Conservation (phyloP, 106 monocot species). For the Acorus gramineus region DNA sequence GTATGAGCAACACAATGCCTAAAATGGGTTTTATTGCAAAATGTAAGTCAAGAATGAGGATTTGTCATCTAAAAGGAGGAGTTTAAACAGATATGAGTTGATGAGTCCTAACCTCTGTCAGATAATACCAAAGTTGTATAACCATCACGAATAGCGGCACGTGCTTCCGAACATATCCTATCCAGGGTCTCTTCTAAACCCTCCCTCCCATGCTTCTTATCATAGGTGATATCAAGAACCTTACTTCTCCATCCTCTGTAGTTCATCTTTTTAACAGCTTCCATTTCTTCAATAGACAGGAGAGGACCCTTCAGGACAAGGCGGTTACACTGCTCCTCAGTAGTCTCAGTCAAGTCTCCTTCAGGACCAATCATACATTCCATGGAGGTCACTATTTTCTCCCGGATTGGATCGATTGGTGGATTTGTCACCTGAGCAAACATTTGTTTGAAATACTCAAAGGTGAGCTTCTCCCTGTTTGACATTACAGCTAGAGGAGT, state of each 20-base stretch:
- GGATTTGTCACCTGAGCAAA: constrained; percentile 99
- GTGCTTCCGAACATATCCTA: constrained; percentile 82
- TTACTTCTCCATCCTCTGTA: constrained; percentile 88
- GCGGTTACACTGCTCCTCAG: constrained; percentile 86
- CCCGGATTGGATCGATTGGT: constrained; percentile 95
- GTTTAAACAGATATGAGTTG: not conserved
- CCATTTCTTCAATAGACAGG: constrained; percentile 82
- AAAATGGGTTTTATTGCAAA: too few relatives aligned
- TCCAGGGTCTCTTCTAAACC: constrained; percentile 86
- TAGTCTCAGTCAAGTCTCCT: constrained; percentile 97
- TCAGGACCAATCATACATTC: constrained; percentile 99
- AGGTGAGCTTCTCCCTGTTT: constrained; percentile 76
- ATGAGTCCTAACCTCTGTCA: constrained; percentile 75
- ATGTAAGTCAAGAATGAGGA: too few relatives aligned
- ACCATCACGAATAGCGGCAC: constrained; percentile 70
- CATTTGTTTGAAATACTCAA: constrained; percentile 99
- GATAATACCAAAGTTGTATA: constrained; percentile 82
- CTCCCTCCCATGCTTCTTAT: constrained; percentile 59
- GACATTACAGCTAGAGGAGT: constrained; percentile 97
- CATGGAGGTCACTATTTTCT: constrained; percentile 98
- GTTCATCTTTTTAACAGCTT: constrained; percentile 93
- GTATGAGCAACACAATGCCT: too few relatives aligned
- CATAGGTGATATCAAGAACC: constrained; percentile 77
- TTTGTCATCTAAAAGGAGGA: too few relatives aligned
- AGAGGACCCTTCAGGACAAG: constrained; percentile 71